Evolutionary conservation across 1,139 yeast genomes (phyloP), one percentile per base, ranked within the genome.

Genomic region (Geotrichum aggregatum): DNA sequence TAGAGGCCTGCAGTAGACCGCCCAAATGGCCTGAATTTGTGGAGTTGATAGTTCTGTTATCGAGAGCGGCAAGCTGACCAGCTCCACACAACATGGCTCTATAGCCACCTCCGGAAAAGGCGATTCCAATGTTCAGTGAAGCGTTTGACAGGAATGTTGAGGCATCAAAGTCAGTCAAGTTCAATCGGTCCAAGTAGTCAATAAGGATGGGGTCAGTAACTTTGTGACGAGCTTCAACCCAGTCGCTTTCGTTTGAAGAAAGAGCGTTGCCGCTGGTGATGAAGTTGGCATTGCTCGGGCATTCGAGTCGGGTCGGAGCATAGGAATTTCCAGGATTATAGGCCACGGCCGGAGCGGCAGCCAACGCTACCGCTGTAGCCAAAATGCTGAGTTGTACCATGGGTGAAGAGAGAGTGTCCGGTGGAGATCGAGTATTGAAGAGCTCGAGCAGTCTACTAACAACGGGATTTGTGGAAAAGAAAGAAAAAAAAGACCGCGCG

Each of bases 21-120:
- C 96, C 96, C 52, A 91, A 69, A 50, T 68, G 73, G 31, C 95
- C 95, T 47, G 74, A 68, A 3, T 78, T 77, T 26, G 72, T 72
- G 13, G 82, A 74, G 52, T 79, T 82, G 3, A 65, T 66, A 4
- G 94, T 84, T 62, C 96, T 76, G 61, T 79, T 77, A 66, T 89
- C 97, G 54, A 87, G 69, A 0, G 92, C 96, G 14, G 91, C 74
- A 40, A 88, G 69, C 66, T 83, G 82, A 41, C 97, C 96, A 1
- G 95, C 96, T 14, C 96, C 96, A 52, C 76, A 71, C 41, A 89
- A 71, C 96, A 88, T 87, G 50, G 96, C 95, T 55, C 97, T 77
- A 69, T 87, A 88, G 3, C 96, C 95, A 63, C 97, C 97, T 39
- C 97, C 97, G 3, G 92, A 82, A 64, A 87, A 84, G 2, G 95